A percentile compares a stretch with the other conserved stretches of the same genome.
These are phyloP conservation scores for Sporothrix inflata DNA, from an alignment of 2,329 filamentous ascomycete species.

Conservation along the genomic window DNA sequence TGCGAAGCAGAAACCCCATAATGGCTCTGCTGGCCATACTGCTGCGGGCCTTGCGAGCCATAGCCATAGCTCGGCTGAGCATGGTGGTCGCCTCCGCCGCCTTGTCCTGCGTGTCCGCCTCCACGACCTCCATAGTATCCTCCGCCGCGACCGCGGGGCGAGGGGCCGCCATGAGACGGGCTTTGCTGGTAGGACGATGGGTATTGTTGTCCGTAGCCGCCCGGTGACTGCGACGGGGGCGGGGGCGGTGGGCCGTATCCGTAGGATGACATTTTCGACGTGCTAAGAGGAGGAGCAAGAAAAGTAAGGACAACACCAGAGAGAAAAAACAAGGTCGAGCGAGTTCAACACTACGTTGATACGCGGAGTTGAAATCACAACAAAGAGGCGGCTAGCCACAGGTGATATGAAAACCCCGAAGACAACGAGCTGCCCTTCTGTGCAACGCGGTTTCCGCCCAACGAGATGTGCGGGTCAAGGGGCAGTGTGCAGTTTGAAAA, in stretches of 20 bases:
- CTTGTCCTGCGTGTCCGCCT: slow-evolving; percentile 34
- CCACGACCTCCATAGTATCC: slow-evolving; percentile 46
- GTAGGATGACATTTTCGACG: slow-evolving; percentile 51
- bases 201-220: slow-evolving; percentile 48
- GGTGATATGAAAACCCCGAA: background rate
- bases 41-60: slow-evolving; percentile 41
- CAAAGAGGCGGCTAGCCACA: slow-evolving; percentile 23
- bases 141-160: slow-evolving; percentile 45
- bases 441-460: slow-evolving; percentile 3
- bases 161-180: slow-evolving; percentile 28
- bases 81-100: slow-evolving; percentile 50
- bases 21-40: slow-evolving; percentile 39
- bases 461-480: slow-evolving; percentile 21
- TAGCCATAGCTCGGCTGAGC: slow-evolving; percentile 50
- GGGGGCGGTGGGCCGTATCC: slow-evolving; percentile 59
- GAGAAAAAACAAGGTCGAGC: slow-evolving; percentile 7
- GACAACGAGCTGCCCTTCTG: background rate
- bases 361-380: background rate
- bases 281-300: background rate
- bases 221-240: slow-evolving; percentile 44
- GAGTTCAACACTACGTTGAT: slow-evolving; percentile 25
- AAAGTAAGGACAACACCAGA: background rate
- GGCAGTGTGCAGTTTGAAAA: background rate
- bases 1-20: slow-evolving; percentile 40
- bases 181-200: slow-evolving; percentile 44